Evolutionary conservation across 371 early-diverging fungal species (phyloP), one percentile per base, ranked within the genome.

Genomic region (Circinella umbellata): DNA sequence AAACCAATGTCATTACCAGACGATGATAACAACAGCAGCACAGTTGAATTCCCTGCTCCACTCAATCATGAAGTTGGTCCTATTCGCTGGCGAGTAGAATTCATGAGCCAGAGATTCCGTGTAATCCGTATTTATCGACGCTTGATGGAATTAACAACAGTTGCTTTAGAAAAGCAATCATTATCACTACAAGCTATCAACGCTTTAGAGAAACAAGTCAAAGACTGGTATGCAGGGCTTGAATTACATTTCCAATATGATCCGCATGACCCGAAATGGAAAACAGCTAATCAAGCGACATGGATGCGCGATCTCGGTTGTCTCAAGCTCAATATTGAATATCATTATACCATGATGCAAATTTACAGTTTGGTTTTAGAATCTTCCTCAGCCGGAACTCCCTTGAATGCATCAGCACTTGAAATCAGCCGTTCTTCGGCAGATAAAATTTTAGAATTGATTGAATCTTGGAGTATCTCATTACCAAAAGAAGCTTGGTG

Each of bases 271-370:
- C 54, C 68, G 4, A 38, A 71, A 15, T 72, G 53, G 34, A 59
- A 73, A 55, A 51, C 63, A n/a, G 77, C 76, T 75, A 60, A 66
- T 15, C 64, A 71, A 3, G 27, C 66, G 0, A 75, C 76, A 13
- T 83, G 63, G 63, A 46, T 83, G 57, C 70, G 74, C 63, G 83
- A 80, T 34, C 76, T 80, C 63, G 79, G 75, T 4, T 83, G 83
- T 65, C 69, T 83, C 36, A 83, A 83, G 57, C 68, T 83, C 36
- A 79, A 79, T 38, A 75, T 75, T 48, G 83, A 83, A 63, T 79
- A 83, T 57, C 69, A 83, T 59, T 80, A 79, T 48, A 75, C 75
- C 20, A 38, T 80, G 8, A 77, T 77, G 36, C 83, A 83, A 48
- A 39, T 83, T 3, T 76, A 83, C 63, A 73, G 76, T 1, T 53